Percentiles rank a stretch among this genome's conserved stretches.
Conservation (phyloP, 2,329 filamentous ascomycete species). For the Pestalotiopsis sp. region DNA sequence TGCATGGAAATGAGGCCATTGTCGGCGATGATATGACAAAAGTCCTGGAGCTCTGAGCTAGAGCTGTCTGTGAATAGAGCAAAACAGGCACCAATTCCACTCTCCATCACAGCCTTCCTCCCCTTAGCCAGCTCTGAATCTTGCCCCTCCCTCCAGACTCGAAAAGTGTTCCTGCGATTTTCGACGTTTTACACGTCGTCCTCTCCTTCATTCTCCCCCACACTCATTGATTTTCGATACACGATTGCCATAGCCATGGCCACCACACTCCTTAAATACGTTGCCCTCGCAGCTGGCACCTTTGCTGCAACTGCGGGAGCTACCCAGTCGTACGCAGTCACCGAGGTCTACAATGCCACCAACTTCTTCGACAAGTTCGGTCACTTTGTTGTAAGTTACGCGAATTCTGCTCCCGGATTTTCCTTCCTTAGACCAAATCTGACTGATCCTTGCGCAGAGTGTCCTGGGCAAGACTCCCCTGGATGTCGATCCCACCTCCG, state of each 20-base stretch:
- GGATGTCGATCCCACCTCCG: conserved; percentile 34
- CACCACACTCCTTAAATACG: conserved; percentile 39
- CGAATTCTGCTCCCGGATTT: no score
- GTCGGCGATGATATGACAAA: neutral
- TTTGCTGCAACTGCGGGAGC: conserved; percentile 35
- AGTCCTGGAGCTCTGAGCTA: neutral
- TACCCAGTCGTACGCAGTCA: conserved; percentile 37
- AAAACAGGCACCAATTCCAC: neutral
- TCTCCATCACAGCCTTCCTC: conserved; percentile 9
- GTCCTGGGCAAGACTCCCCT: neutral
- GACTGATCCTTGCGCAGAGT: neutral
- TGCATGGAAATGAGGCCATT: neutral
- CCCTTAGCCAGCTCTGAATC: conserved; percentile 9
- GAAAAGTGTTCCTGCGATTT: conserved; percentile 37
- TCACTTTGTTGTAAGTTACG: conserved; percentile 39
- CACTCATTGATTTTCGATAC: conserved; percentile 28
- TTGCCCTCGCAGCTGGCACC: conserved; percentile 41
- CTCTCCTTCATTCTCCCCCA: conserved; percentile 37
- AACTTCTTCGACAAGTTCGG: conserved; percentile 54
- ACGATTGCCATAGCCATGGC: conserved; percentile 39
- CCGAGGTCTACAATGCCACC: conserved; percentile 41
- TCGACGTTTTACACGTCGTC: conserved; percentile 49
- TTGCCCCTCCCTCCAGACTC: conserved; percentile 27
- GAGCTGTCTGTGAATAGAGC: neutral
- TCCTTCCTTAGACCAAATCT: no score